Evolutionary conservation across 257 asterid species (phyloP), one percentile per base, ranked within the genome.

Genomic region (Solanum pimpinellifolium): DNA sequence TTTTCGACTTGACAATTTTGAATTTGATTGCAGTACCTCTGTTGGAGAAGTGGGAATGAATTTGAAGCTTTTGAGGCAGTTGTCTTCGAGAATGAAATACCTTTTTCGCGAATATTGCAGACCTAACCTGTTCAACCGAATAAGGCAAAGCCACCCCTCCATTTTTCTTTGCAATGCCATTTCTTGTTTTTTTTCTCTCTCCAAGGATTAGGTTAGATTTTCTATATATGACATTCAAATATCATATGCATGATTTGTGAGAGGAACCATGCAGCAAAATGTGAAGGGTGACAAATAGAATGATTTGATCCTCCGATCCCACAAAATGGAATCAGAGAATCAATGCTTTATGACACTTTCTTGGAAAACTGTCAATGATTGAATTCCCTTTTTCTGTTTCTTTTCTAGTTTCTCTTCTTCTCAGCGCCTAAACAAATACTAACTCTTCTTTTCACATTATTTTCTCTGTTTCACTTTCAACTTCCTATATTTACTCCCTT

Each of bases 91-190:
- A 92, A 96, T 70, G 90, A 96, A 96, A 88, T 95, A 95, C 81
- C 98, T 91, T 88, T 92, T 97, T 90, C 98, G 97, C 84, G 95
- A 97, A 93, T 91, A 95, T 66, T 94, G 95, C 88, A 97, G 81
- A 78, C 98, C 98, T 86, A 97, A 92, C 86, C 97, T 94, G 76
- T 94, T 93, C 84, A 84, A 90, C 84, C 98, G 94, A 89, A 94
- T 95, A 87, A 97, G 90, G 33, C 93, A 93, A 87, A 97, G 94
- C 98, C 98, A 95, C 39, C 99, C 98, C 89, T 91, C 91, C 98
- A 95, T 97, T 90, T 90, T 92, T 59, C 94, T 97, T 84, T 90
- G 86, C 92, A 88, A 84, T 82, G 85, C 93, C 95, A 89, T 86
- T 88, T 89, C 72, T 56, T n/a, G n/a, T 18, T 75, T 73, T 56